Conservation (phyloP, 768 basidiomycete species). For the Boletus reticuloceps region DNA sequence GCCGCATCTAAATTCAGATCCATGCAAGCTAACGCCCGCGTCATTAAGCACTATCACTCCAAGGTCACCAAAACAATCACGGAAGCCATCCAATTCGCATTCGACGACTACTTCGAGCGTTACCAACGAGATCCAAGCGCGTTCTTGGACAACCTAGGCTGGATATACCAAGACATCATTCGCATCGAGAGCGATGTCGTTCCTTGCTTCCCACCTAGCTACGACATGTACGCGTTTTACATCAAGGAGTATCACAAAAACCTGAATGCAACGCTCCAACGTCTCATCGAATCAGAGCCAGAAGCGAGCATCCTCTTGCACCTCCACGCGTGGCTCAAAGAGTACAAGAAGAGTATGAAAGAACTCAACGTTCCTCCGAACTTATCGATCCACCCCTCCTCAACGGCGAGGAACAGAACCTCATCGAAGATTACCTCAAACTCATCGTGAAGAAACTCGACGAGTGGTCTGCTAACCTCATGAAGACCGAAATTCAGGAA, state of each 20-base stretch:
- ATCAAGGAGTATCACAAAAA: slow-evolving; percentile 89
- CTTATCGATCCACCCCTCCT: slow-evolving; percentile 87
- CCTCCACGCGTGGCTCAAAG: slow-evolving; percentile 92
- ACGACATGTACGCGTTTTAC: slow-evolving; percentile 82
- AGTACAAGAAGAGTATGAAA: slow-evolving; percentile 94
- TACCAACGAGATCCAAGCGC: slow-evolving; percentile 61
- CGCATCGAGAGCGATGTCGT: slow-evolving; percentile 89
- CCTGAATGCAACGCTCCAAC: slow-evolving; percentile 70
- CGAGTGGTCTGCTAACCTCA: slow-evolving; percentile 94
- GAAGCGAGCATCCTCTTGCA: slow-evolving; percentile 87
- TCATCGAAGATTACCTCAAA: slow-evolving; percentile 94
- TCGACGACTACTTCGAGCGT: slow-evolving; percentile 63
- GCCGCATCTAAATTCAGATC: slow-evolving; percentile 93
- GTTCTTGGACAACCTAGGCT: slow-evolving; percentile 77
- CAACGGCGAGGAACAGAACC: slow-evolving; percentile 87
- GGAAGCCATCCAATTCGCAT: slow-evolving; percentile 69
- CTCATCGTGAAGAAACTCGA: slow-evolving; percentile 94
- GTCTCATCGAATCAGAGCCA: slow-evolving; percentile 66
- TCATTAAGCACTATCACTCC: slow-evolving; percentile 93
- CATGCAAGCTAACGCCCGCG: slow-evolving; percentile 87
- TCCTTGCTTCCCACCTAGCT: slow-evolving; percentile 88
- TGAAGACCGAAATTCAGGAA: slow-evolving; percentile 84
- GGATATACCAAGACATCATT: slow-evolving; percentile 95
- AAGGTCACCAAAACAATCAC: slow-evolving; percentile 81
- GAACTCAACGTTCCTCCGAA: slow-evolving; percentile 81